Evolutionary conservation across 2,329 filamentous ascomycete genomes (phyloP).

Genomic region (Orbilia javanica): DNA sequence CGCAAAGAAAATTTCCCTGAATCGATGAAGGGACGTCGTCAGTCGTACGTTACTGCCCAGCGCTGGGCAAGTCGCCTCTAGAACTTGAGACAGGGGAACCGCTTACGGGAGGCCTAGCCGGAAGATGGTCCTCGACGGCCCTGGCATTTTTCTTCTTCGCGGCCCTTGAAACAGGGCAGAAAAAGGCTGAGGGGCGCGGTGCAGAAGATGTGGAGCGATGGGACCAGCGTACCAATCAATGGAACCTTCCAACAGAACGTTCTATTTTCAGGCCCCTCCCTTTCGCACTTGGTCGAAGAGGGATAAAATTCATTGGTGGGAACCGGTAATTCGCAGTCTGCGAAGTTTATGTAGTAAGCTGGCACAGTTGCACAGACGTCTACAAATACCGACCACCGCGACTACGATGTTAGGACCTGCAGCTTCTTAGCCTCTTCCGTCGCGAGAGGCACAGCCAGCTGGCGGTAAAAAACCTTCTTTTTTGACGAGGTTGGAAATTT

Average conservation of each 20-base stretch:
- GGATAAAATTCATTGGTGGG: neutral
- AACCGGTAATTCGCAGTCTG: constrained; percentile 32
- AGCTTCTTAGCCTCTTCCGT: constrained; percentile 2
- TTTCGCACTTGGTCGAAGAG: constrained; percentile 7
- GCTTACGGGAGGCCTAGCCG: constrained; percentile 53
- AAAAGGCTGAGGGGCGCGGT: constrained; percentile 7
- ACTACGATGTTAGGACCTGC: neutral
- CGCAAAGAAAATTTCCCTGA: constrained; percentile 4
- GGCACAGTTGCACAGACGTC: constrained; percentile 4
- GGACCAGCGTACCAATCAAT: constrained; percentile 7
- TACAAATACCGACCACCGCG: neutral
- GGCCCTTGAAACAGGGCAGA: constrained; percentile 37
- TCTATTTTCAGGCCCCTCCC: constrained; percentile 26
- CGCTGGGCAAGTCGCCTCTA: neutral
- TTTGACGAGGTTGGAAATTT: constrained; percentile 7
- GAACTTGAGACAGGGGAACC: constrained; percentile 53
- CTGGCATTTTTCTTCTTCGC: constrained; percentile 22
- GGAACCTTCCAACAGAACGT: constrained; percentile 5
- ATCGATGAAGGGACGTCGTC: neutral
- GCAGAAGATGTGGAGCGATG: neutral
- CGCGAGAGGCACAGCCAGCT: constrained; percentile 18
- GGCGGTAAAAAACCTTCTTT: constrained; percentile 1
- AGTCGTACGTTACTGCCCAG: neutral
- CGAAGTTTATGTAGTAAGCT: constrained; percentile 40
- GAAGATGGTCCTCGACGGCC: constrained; percentile 23